A percentile compares a stretch with the other conserved stretches of the same genome.
phyloP scores from a whole-genome alignment of 495 filamentous ascomycete genomes.

The Annulohypoxylon stygium region DNA sequence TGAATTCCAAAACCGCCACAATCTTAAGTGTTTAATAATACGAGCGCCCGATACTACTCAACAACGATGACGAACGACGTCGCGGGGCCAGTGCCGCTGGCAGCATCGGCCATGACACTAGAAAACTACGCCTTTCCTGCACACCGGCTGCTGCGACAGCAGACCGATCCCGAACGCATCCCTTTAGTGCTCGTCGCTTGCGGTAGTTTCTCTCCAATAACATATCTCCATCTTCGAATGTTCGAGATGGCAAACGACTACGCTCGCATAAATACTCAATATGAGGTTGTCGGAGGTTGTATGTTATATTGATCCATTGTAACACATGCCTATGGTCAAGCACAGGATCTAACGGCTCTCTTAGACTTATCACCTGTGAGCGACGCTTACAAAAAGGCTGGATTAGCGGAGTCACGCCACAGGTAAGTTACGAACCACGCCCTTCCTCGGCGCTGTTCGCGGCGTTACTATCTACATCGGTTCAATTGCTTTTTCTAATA shows the following conservation, averaged over 20 bases:
- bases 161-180: constrained; percentile 76
- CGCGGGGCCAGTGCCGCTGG: constrained; percentile 39
- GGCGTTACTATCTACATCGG: background rate
- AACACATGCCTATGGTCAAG: background rate
- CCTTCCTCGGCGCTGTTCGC: background rate
- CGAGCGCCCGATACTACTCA: constrained; percentile 13
- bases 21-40: background rate
- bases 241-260: constrained; percentile 72
- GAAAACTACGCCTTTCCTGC: constrained; percentile 79
- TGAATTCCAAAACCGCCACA: background rate
- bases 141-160: constrained; percentile 74
- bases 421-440: constrained; percentile 60
- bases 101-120: constrained; percentile 51
- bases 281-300: constrained; percentile 91
- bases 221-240: constrained; percentile 91
- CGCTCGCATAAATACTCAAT: constrained; percentile 76
- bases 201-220: constrained; percentile 90
- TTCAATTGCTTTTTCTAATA: constrained; percentile 29
- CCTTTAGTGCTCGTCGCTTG: constrained; percentile 89
- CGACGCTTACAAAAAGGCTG: constrained; percentile 92
- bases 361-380: constrained; percentile 54
- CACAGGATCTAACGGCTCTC: background rate
- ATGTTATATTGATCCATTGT: constrained; percentile 59
- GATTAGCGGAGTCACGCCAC: constrained; percentile 80
- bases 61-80: constrained; percentile 38